Base-by-base conservation (phyloP, 306 rosid species). In the Albizia julibrissin region DNA sequence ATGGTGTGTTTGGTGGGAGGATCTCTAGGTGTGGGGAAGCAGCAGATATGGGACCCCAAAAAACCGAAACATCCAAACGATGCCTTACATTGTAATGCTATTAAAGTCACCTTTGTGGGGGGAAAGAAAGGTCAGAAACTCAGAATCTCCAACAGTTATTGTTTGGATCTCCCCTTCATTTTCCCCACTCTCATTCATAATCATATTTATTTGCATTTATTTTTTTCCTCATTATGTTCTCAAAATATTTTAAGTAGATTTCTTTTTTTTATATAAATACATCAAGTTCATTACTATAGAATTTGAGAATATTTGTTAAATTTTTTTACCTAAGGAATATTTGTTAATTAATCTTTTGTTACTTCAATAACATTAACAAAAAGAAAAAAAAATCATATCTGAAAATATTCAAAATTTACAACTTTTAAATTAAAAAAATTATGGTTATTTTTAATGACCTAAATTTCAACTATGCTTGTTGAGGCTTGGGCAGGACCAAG, bases 21-120 rank as follows among this genome's bases (percentile, higher is more conserved):
- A 89, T 90, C 90, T 85, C 87, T 81, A 83, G 73, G 83, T 56
- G 27, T 56, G 31, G 49, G 85, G 29, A 75, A 50, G 54, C 46
- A 43, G 39, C 81, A 64, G 80, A 82, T 43, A 22, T 22, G 56
- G 75, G n/a, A 6, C 37, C 2, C 56, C 65, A 12, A 82, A 74
- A 71, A 88, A 71, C 79, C 78, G 83, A 78, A 85, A 84, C 82
- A 85, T 61, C 87, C 84, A 85, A 82, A 88, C 86, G 0, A 49
- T 69, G 86, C 83, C 88, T 88, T 58, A 58, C 3, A 58, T 88
- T 85, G 88, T 76, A 74, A 67, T 84, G 79, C 80, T 87, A 87
- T 82, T 82, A 27, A 58, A 69, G 64, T 77, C 81, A 78, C 85
- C 80, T 82, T 77, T 58, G 71, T 78, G 58, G 21, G n/a, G 15